Conservation (phyloP, 106 monocot species). For the Dactylorhiza incarnata region DNA sequence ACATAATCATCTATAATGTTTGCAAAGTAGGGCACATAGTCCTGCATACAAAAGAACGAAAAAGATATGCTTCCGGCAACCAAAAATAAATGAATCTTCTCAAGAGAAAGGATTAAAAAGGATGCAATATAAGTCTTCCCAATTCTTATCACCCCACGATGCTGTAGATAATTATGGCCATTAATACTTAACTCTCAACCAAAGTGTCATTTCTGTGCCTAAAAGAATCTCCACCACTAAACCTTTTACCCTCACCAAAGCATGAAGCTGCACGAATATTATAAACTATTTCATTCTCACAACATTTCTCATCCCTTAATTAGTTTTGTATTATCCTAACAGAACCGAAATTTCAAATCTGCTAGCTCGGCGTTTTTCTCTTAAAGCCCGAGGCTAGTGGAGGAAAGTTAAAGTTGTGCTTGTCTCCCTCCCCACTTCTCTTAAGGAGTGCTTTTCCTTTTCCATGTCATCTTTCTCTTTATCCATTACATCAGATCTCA, state of each 20-base stretch:
- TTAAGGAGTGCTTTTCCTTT: slow-evolving; percentile 16
- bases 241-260: neutral
- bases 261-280: neutral
- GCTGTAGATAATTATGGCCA: neutral
- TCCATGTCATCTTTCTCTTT: neutral
- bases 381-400: neutral
- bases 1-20: too few relatives aligned
- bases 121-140: too few relatives aligned
- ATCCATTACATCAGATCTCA: slow-evolving; percentile 7
- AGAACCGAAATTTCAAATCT: too few relatives aligned
- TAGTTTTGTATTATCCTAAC: neutral
- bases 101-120: too few relatives aligned
- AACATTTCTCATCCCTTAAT: neutral
- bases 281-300: neutral
- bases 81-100: too few relatives aligned
- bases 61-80: too few relatives aligned
- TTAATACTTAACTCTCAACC: neutral
- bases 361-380: too few relatives aligned
- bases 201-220: neutral
- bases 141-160: too few relatives aligned
- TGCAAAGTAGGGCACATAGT: too few relatives aligned
- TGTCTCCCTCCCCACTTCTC: slow-evolving; percentile 31
- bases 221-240: neutral
- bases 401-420: slow-evolving; percentile 21
- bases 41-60: too few relatives aligned